phyloP scores from a whole-genome alignment of 257 asterid genomes.

The Rauvolfia tetraphylla region DNA sequence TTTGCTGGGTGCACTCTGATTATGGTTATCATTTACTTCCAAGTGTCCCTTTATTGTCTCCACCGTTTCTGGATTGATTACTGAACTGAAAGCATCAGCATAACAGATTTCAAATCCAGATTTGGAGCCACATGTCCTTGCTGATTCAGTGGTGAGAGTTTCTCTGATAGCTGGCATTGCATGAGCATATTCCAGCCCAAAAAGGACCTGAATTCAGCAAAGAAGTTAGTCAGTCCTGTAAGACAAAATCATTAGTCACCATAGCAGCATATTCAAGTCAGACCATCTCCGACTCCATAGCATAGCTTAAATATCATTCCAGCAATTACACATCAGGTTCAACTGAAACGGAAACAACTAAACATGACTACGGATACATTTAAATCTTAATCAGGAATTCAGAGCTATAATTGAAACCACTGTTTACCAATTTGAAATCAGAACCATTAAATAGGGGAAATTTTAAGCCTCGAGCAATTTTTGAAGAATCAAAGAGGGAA shows the following conservation, averaged over 20 bases:
- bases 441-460: not conserved
- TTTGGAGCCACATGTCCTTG: conserved; percentile 27
- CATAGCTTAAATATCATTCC: not conserved
- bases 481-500: not conserved
- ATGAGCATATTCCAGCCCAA: conserved; percentile 84
- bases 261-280: conserved; percentile 3
- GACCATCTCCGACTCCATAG: not conserved
- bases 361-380: not conserved
- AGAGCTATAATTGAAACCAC: not conserved
- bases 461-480: not conserved
- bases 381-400: not conserved
- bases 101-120: conserved; percentile 34
- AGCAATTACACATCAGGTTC: not conserved
- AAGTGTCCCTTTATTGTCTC: conserved; percentile 23
- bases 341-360: not conserved
- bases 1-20: conserved; percentile 32
- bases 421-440: not conserved
- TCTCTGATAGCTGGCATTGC: conserved; percentile 60
- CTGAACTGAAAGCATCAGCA: conserved; percentile 62
- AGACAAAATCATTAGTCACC: conserved; percentile 16
- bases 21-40: conserved; percentile 24
- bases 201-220: conserved; percentile 61
- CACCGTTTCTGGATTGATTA: conserved; percentile 43
- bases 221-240: conserved; percentile 15
- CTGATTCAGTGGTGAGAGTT: conserved; percentile 22